Conservation (phyloP, 1,139 yeast genomes). For the Candida sp. region DNA sequence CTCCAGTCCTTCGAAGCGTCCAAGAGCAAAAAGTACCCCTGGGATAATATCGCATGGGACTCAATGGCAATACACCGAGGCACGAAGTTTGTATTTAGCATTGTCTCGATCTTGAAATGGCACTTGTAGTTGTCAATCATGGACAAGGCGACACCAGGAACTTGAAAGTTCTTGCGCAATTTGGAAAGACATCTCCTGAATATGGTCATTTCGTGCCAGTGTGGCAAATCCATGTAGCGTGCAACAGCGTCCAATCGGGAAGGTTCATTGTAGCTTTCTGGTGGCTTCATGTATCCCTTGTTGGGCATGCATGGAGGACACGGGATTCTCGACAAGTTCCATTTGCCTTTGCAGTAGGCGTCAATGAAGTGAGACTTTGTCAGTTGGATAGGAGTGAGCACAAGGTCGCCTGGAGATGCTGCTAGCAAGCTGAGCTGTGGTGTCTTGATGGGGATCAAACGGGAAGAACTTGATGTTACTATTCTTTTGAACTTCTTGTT, state of each 20-base stretch:
- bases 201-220: conserved; percentile 51
- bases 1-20: conserved; percentile 77
- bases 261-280: conserved; percentile 54
- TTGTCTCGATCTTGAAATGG: conserved; percentile 50
- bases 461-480: neutral
- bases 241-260: conserved; percentile 46
- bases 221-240: conserved; percentile 40
- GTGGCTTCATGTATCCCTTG: conserved; percentile 60
- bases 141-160: conserved; percentile 61
- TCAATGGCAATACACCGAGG: conserved; percentile 65
- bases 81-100: conserved; percentile 49
- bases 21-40: conserved; percentile 52
- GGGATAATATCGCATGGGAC: conserved; percentile 67
- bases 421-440: conserved; percentile 3
- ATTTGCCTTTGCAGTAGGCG: conserved; percentile 59
- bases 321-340: conserved; percentile 59
- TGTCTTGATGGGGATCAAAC: neutral
- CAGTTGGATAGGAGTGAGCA: conserved; percentile 33
- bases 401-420: conserved; percentile 19
- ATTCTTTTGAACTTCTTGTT: conserved; percentile 1
- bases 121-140: conserved; percentile 54
- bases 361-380: conserved; percentile 68
- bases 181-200: conserved; percentile 43
- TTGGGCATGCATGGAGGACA: conserved; percentile 58
- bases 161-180: conserved; percentile 39